These are phyloP conservation scores for Dictyostelium firmibasis DNA, from an alignment of 78 protist genomes.

Conservation along the genomic window DNA sequence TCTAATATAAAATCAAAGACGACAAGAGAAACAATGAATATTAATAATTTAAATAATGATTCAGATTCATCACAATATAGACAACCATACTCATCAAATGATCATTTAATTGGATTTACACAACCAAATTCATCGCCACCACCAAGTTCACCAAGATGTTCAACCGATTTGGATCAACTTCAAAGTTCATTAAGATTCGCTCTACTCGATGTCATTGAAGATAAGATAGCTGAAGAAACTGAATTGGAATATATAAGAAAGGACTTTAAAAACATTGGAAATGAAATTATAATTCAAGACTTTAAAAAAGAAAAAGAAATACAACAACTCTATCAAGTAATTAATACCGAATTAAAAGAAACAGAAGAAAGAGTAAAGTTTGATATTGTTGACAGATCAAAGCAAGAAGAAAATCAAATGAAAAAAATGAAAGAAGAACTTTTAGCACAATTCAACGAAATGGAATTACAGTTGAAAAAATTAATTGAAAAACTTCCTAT, in stretches of 20 bases:
- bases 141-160: not conserved
- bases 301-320: conserved; percentile 46
- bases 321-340: not conserved
- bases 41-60: not conserved
- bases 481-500: not conserved
- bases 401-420: conserved; percentile 14
- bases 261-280: conserved; percentile 42
- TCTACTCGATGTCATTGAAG: conserved; percentile 66
- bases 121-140: not conserved
- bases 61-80: not conserved
- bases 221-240: conserved; percentile 60
- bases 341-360: conserved; percentile 35
- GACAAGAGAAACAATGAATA: not conserved
- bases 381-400: conserved; percentile 13
- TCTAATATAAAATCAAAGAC: not conserved
- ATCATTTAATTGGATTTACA: not conserved
- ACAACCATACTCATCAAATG: conserved; percentile 17
- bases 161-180: not conserved
- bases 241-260: conserved; percentile 44
- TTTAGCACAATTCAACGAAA: not conserved
- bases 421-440: conserved; percentile 32
- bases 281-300: conserved; percentile 50
- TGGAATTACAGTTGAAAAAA: not conserved
- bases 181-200: conserved; percentile 20
- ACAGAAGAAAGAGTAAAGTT: conserved; percentile 21